phyloP scores from a whole-genome alignment of 2,329 filamentous ascomycete genomes.

The Aspergillus carbonarius region DNA sequence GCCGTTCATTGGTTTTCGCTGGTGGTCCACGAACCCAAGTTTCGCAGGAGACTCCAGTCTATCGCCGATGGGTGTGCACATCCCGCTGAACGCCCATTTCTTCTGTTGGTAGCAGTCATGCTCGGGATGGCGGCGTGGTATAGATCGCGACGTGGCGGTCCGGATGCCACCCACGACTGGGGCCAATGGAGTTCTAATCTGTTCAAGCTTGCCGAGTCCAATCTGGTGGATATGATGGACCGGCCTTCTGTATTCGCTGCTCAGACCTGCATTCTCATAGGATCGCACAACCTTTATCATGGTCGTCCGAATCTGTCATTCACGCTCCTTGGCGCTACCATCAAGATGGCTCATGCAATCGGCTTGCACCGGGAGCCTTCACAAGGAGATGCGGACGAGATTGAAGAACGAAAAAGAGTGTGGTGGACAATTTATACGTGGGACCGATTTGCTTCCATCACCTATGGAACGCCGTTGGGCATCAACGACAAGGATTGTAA shows the following conservation, averaged over 20 bases:
- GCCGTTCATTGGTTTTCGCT: constrained; percentile 49
- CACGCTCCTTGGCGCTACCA: constrained; percentile 39
- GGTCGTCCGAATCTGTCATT: constrained; percentile 44
- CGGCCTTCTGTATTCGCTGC: constrained; percentile 38
- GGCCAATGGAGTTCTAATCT: constrained; percentile 17
- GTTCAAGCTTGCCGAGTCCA: constrained; percentile 29
- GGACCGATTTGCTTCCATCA: constrained; percentile 44
- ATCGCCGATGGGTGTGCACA: constrained; percentile 36
- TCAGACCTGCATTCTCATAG: constrained; percentile 42
- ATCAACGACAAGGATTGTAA: constrained; percentile 45
- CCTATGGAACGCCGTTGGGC: constrained; percentile 42
- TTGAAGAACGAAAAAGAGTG: constrained; percentile 40
- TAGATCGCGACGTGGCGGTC: constrained; percentile 23
- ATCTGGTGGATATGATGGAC: constrained; percentile 44
- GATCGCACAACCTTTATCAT: constrained; percentile 45
- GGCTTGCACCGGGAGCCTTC: constrained; percentile 33
- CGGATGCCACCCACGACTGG: constrained; percentile 19
- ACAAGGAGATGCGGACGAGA: constrained; percentile 21
- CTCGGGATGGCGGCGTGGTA: constrained; percentile 44
- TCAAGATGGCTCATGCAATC: constrained; percentile 38
- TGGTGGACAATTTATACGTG: constrained; percentile 48
- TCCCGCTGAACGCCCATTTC: constrained; percentile 36
- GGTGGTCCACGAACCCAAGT: constrained; percentile 44
- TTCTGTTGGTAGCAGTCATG: constrained; percentile 39
- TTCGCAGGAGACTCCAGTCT: constrained; percentile 34